Evolutionary conservation across 805 yeast genomes (phyloP).

Genomic region (Saturnispora quitensis): DNA sequence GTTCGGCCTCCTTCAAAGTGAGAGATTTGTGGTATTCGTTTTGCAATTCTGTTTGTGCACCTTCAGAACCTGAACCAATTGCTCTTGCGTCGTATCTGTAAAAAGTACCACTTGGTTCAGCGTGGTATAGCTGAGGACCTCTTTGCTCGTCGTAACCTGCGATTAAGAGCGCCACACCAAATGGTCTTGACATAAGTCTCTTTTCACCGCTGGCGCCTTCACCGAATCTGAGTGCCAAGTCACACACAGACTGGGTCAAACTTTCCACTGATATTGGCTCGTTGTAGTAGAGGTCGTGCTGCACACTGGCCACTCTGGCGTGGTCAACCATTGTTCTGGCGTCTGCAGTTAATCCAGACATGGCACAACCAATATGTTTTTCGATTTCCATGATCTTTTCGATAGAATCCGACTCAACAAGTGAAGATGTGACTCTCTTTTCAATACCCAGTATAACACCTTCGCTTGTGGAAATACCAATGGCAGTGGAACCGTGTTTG

Average conservation of each 20-base stretch:
- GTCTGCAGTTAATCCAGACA: constrained; percentile 98
- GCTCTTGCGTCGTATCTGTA: constrained; percentile 98
- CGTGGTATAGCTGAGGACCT: constrained; percentile 94
- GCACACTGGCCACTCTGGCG: constrained; percentile 83
- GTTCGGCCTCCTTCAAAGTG: constrained; percentile 88
- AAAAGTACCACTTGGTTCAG: constrained; percentile 99
- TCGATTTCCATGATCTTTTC: constrained; percentile 96
- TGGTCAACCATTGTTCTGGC: constrained; percentile 98
- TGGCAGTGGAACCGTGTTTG: constrained; percentile 95
- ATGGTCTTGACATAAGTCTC: constrained; percentile 93
- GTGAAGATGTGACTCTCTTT: constrained; percentile 88
- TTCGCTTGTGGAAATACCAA: constrained; percentile 90
- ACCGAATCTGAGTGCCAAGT: constrained; percentile 90
- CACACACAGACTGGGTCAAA: constrained; percentile 94
- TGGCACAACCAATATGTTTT: constrained; percentile 92
- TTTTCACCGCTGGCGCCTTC: constrained; percentile 97
- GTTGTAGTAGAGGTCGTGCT: constrained; percentile 83
- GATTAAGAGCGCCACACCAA: constrained; percentile 93
- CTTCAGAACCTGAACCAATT: constrained; percentile 97
- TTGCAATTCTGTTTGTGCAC: constrained; percentile 96
- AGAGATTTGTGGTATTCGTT: constrained; percentile 92
- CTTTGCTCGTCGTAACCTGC: constrained; percentile 91
- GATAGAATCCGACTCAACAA: constrained; percentile 85
- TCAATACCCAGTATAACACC: constrained; percentile 97
- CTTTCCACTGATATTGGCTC: constrained; percentile 90